phyloP scores from a whole-genome alignment of 805 yeast species.

The Dipodascopsis tothii region DNA sequence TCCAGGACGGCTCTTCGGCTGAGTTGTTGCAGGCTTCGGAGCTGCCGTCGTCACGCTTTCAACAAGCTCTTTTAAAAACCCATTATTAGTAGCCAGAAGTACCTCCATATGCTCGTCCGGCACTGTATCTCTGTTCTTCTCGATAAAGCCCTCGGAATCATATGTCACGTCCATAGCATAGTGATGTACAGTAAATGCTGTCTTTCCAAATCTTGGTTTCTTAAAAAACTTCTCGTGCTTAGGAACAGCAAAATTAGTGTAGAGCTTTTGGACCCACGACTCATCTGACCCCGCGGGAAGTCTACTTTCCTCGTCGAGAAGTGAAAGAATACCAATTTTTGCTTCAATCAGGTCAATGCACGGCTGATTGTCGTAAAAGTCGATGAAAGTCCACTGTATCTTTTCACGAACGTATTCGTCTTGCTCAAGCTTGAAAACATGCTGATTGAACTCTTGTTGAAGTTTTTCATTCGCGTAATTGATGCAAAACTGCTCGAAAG shows the following conservation, averaged over 20 bases:
- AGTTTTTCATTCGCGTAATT: constrained; percentile 94
- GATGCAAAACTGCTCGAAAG: constrained; percentile 95
- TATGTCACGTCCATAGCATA: constrained; percentile 91
- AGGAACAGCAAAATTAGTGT: constrained; percentile 57
- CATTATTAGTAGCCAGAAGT: constrained; percentile 60
- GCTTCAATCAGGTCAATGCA: constrained; percentile 88
- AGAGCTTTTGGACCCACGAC: constrained; percentile 85
- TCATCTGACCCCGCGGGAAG: constrained; percentile 90
- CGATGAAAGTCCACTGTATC: constrained; percentile 94
- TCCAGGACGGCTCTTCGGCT: constrained; percentile 33
- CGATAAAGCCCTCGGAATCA: constrained; percentile 90
- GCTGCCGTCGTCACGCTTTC: constrained; percentile 37
- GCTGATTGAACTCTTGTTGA: constrained; percentile 96
- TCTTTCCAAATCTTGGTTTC: constrained; percentile 89
- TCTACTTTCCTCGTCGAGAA: constrained; percentile 91
- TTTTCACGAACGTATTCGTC: constrained; percentile 88
- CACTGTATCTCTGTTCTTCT: constrained; percentile 94
- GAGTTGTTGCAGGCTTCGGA: constrained; percentile 26
- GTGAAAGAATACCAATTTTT: constrained; percentile 75
- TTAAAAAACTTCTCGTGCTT: constrained; percentile 61
- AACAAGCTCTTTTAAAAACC: constrained; percentile 56
- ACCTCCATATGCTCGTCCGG: constrained; percentile 92
- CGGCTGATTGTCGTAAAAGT: constrained; percentile 93
- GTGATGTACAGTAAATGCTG: constrained; percentile 82
- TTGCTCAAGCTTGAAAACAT: constrained; percentile 93